A percentile compares a stretch with the other conserved stretches of the same genome.
phyloP scores from a whole-genome alignment of 2,329 filamentous ascomycete species.

The Phialophora tarda region DNA sequence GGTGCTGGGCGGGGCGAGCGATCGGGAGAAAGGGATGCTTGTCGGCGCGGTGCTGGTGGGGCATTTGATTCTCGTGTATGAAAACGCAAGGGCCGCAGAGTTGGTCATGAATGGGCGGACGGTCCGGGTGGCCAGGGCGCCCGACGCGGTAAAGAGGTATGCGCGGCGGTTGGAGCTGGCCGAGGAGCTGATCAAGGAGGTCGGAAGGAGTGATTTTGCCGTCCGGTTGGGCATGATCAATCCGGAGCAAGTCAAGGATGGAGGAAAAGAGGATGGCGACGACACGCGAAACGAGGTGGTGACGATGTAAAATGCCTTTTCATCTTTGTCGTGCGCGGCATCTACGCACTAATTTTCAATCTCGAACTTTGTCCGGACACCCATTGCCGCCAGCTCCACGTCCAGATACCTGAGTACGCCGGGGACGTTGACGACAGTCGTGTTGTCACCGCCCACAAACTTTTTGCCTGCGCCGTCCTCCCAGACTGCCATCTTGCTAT shows the following conservation, averaged over 20 bases:
- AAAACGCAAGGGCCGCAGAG: constrained; percentile 57
- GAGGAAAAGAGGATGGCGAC: neutral
- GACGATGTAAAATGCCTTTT: constrained; percentile 27
- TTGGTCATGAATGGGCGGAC: constrained; percentile 59
- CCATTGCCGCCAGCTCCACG: constrained; percentile 95
- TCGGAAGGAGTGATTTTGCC: constrained; percentile 47
- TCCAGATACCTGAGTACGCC: constrained; percentile 92
- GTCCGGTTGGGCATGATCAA: constrained; percentile 47
- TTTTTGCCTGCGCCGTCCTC: constrained; percentile 85
- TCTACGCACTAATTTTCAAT: constrained; percentile 57
- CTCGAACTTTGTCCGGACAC: constrained; percentile 90
- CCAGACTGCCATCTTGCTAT: constrained; percentile 77
- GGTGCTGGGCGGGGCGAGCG: constrained; percentile 61
- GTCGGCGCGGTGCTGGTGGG: constrained; percentile 59
- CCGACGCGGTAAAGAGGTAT: constrained; percentile 42
- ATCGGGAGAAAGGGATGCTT: constrained; percentile 59
- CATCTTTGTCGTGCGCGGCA: neutral
- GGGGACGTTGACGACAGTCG: constrained; percentile 88
- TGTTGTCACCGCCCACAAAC: constrained; percentile 88
- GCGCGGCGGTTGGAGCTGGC: constrained; percentile 46
- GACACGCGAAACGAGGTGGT: constrained; percentile 21
- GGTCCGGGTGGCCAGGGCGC: constrained; percentile 36
- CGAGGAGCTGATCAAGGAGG: constrained; percentile 47
- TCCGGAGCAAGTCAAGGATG: constrained; percentile 12
- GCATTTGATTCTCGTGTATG: constrained; percentile 60